Conservation (phyloP, 106 monocot genomes). For the Ottelia alismoides region DNA sequence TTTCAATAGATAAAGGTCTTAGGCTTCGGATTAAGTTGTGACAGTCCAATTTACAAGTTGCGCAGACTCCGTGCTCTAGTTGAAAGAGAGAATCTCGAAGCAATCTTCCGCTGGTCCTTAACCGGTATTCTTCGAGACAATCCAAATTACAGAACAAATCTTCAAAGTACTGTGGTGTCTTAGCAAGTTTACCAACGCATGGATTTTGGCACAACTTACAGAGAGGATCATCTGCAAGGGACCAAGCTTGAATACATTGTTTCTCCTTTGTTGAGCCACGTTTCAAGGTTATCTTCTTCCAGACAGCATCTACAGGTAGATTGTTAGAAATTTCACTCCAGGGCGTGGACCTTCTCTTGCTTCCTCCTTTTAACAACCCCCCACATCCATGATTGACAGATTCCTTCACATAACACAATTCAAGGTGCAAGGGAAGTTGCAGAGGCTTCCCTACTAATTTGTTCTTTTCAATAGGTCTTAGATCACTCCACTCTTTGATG, state of each 20-base stretch:
- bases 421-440: slow-evolving; percentile 76
- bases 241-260: slow-evolving; percentile 72
- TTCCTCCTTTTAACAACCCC: slow-evolving; percentile 88
- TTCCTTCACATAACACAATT: slow-evolving; percentile 79
- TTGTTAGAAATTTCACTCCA: slow-evolving; percentile 43
- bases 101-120: slow-evolving; percentile 66
- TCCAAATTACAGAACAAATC: slow-evolving; percentile 80
- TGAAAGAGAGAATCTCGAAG: slow-evolving; percentile 86
- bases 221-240: slow-evolving; percentile 40
- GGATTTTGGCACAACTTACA: slow-evolving; percentile 86
- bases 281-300: slow-evolving; percentile 59
- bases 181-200: slow-evolving; percentile 58
- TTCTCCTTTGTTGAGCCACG: slow-evolving; percentile 44
- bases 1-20: slow-evolving; percentile 41
- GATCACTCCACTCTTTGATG: slow-evolving; percentile 64
- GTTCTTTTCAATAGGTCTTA: slow-evolving; percentile 73
- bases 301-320: slow-evolving; percentile 67
- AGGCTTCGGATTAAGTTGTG: slow-evolving; percentile 54
- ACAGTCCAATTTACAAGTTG: slow-evolving; percentile 75
- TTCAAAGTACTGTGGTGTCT: slow-evolving; percentile 84
- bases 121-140: slow-evolving; percentile 70
- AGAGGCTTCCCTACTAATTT: slow-evolving; percentile 86
- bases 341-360: slow-evolving; percentile 73
- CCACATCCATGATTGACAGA: slow-evolving; percentile 45
- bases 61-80: slow-evolving; percentile 83